A percentile compares a stretch with the other conserved stretches of the same genome.
These are phyloP conservation scores for Blastocystis sp. DNA, from an alignment of 352 stramenopile species.

Conservation along the genomic window DNA sequence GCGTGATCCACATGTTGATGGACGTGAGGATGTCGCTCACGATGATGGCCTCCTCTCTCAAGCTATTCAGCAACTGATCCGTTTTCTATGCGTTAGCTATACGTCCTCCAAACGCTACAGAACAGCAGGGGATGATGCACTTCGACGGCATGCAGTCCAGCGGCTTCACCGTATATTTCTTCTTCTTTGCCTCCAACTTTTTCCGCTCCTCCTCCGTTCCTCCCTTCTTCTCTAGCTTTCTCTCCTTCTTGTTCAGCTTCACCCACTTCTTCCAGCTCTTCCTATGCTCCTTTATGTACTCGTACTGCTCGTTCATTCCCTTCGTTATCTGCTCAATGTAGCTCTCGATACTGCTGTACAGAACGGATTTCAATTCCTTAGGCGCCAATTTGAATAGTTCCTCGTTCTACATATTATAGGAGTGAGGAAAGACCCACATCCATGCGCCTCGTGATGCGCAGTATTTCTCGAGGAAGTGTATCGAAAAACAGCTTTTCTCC, in stretches of 20 bases:
- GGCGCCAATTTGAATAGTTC: conserved; percentile 24
- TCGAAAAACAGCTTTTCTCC: conserved; percentile 56
- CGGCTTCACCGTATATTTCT: not conserved
- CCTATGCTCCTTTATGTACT: conserved; percentile 12
- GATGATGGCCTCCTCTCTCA: conserved; percentile 15
- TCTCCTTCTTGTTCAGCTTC: conserved; percentile 64
- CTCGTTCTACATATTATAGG: conserved; percentile 17
- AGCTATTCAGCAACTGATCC: not conserved
- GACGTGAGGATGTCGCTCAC: conserved; percentile 3
- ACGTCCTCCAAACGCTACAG: not conserved
- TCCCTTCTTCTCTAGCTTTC: not conserved
- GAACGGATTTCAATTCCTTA: conserved; percentile 8
- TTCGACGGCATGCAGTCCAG: not conserved
- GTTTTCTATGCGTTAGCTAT: not conserved
- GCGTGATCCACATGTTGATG: conserved; percentile 72
- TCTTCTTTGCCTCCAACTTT: not conserved
- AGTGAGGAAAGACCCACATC: not conserved
- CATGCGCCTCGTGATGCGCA: conserved; percentile 12
- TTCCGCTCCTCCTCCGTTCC: not conserved
- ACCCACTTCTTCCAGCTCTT: conserved; percentile 4
- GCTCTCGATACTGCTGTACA: conserved; percentile 10
- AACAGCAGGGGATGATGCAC: conserved; percentile 16
- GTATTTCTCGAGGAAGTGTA: conserved; percentile 26
- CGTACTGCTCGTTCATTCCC: conserved; percentile 25
- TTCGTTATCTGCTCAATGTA: not conserved